Base-by-base conservation (phyloP, 2,329 filamentous ascomycete species). In the Periconia sp. region DNA sequence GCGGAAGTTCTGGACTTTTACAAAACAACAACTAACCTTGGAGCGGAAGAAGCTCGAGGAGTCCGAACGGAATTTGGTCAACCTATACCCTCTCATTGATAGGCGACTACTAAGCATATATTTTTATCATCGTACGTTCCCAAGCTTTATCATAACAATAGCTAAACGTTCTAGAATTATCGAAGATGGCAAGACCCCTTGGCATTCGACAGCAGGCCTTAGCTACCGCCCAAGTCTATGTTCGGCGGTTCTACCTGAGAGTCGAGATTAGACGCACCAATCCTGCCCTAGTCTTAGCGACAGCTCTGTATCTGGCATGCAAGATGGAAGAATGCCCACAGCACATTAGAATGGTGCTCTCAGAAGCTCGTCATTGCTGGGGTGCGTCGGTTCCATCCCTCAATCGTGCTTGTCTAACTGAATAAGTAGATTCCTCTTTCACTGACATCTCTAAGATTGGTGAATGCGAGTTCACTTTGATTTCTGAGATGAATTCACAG, bases 281-380 rank as follows among this genome's bases (percentile, higher is more conserved):
- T 60, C 91, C 92, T 4, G 96, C 95, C 65, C 84, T 97, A 24
- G 84, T 97, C 45, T 81, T 96, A 53, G 87, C 91, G n/a, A 97
- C 94, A 1, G 89, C 92, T 4, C 81, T 97, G 48, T 99, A 99
- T 69, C 78, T 99, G 24, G 92, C 94, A 15, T 96, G 91, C 75
- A 99, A 99, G 73, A 96, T 95, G 84, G 94, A 99, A 70, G 94
- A 99, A 70, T 92, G 86, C 36, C 94, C 94, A 3, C 92, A 97
- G 69, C 94, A 99, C 69, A 97, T 99, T 61, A 84, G 94, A 21
- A 82, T 95, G 52, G 86, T 99, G 45, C 86, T 94, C 9, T 86
- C 84, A 33, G 94, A 99, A 69, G 90, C 92, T 3, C 85, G 90
- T 23, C 83, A 87, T 44, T 79, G 95, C 39, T 69, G 65, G 66